phyloP scores from a whole-genome alignment of 2,329 filamentous ascomycete species.

The Cercospora zeae-maydis region DNA sequence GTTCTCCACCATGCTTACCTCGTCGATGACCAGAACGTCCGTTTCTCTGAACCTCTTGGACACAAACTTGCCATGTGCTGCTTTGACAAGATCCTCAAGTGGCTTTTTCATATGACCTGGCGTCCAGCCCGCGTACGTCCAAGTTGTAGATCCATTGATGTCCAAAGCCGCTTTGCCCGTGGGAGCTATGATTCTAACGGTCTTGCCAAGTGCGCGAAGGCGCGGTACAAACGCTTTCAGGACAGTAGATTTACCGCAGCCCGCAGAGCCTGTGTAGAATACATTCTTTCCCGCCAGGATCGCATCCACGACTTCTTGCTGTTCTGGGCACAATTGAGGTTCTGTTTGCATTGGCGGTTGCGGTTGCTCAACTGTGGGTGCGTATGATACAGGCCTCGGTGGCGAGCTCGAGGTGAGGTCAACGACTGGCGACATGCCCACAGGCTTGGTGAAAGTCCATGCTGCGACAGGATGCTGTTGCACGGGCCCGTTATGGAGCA shows the following conservation, averaged over 20 bases:
- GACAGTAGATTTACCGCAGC: conserved; percentile 58
- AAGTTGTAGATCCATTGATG: conserved; percentile 56
- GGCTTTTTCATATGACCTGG: conserved; percentile 46
- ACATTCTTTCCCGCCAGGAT: conserved; percentile 50
- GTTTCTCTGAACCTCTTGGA: conserved; percentile 42
- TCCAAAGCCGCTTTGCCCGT: conserved; percentile 59
- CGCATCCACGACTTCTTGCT: conserved; percentile 21
- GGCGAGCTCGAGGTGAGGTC: conserved; percentile 11
- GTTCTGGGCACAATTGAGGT: conserved; percentile 17
- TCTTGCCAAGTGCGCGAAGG: conserved; percentile 37
- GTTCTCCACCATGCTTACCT: conserved; percentile 64
- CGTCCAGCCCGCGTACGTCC: conserved; percentile 56
- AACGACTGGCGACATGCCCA: background rate
- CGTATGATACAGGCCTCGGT: background rate
- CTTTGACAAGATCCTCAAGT: conserved; percentile 31
- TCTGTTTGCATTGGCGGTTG: conserved; percentile 2
- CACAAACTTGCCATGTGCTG: conserved; percentile 37
- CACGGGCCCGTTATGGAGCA: background rate
- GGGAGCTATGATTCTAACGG: conserved; percentile 55
- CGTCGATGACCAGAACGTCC: conserved; percentile 61
- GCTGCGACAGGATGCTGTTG: background rate
- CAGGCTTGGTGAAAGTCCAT: background rate
- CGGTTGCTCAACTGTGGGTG: background rate
- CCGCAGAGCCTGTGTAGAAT: conserved; percentile 63
- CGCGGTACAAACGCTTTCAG: conserved; percentile 48